Conservation (phyloP, 148 eudicot species). For the Dysphania ambrosioides region DNA sequence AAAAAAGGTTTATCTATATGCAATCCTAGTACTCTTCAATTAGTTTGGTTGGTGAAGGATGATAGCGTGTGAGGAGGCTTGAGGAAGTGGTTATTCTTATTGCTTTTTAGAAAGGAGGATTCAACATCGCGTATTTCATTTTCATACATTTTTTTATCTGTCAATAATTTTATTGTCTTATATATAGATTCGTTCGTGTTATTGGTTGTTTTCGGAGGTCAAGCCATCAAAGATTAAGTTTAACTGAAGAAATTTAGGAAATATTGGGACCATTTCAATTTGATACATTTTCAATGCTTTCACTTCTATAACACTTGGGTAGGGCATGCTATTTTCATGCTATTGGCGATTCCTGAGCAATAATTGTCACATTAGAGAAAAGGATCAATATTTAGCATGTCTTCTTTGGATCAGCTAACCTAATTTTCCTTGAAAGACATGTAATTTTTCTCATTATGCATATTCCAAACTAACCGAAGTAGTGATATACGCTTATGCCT, state of each 20-base stretch:
- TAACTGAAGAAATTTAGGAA: background rate
- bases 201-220: constrained; percentile 1
- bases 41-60: constrained; percentile 6
- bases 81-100: constrained; percentile 19
- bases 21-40: background rate
- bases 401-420: constrained; percentile 1
- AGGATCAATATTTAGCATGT: background rate
- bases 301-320: constrained; percentile 18
- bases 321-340: constrained; percentile 18
- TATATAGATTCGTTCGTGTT: constrained; percentile 15
- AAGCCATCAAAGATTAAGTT: constrained; percentile 4
- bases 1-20: background rate
- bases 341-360: constrained; percentile 1
- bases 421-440: background rate
- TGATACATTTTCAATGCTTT: constrained; percentile 9
- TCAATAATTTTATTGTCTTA: no score
- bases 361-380: constrained; percentile 21
- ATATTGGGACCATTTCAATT: constrained; percentile 28
- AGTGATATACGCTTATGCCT: background rate
- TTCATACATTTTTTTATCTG: no score
- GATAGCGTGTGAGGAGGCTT: constrained; percentile 14
- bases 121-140: background rate
- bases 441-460: background rate
- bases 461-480: background rate
- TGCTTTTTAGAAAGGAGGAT: constrained; percentile 6